phyloP scores from a whole-genome alignment of 2,329 filamentous ascomycete genomes.

The Beauveria asiatica region DNA sequence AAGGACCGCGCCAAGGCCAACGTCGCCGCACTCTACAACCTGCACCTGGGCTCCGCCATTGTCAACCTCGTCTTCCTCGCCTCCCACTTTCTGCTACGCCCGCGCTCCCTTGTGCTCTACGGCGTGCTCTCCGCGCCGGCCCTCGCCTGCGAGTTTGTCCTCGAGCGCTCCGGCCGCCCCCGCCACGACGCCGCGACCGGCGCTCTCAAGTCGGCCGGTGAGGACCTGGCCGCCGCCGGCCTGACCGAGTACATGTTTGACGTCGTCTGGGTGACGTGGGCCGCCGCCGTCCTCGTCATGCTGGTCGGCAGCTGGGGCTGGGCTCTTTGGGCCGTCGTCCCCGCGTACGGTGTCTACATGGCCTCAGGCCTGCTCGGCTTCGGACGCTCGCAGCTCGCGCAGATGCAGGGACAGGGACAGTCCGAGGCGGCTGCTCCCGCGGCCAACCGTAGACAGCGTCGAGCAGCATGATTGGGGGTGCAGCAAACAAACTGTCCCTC shows the following conservation, averaged over 20 bases:
- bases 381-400: conserved; percentile 44
- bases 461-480: conserved; percentile 34
- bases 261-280: conserved; percentile 90
- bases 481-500: background rate
- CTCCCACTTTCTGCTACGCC: conserved; percentile 56
- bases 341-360: conserved; percentile 47
- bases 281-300: conserved; percentile 60
- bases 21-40: conserved; percentile 64
- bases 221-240: conserved; percentile 79
- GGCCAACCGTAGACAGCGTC: conserved; percentile 46
- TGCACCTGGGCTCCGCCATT: conserved; percentile 65
- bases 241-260: conserved; percentile 99
- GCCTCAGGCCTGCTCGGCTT: conserved; percentile 45
- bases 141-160: conserved; percentile 71
- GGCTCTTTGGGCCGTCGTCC: conserved; percentile 46
- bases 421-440: conserved; percentile 26
- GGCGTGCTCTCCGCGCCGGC: conserved; percentile 64
- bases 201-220: conserved; percentile 67
- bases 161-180: conserved; percentile 79
- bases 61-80: conserved; percentile 70
- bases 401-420: conserved; percentile 31
- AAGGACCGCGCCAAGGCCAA: conserved; percentile 71
- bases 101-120: conserved; percentile 52
- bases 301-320: conserved; percentile 72
- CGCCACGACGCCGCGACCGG: conserved; percentile 55